Evolutionary conservation across 768 basidiomycete genomes (phyloP), one percentile per base, ranked within the genome.

Genomic region (Pleurotus salmoneostramineus): DNA sequence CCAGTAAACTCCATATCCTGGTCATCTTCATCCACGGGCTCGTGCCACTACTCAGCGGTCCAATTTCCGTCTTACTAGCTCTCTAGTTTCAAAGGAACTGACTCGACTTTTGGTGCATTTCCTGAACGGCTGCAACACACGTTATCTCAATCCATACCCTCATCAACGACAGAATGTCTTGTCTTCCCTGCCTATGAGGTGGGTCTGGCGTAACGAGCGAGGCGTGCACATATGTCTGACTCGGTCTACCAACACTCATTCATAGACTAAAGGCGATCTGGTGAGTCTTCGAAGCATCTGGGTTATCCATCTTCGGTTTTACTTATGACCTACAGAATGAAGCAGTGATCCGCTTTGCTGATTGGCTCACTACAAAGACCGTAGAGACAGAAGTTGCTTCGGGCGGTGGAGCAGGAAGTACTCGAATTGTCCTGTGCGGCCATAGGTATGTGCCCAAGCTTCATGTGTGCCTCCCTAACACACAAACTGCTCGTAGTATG

Each of bases 101-200:
- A 92, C 58, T 77, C 83, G 12, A 90, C 91, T 0, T 95, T 95
- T 61, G 77, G 74, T 37, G 76, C 79, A 57, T 98, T 97, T 63
- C 95, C 95, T 1, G 78, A 85, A 51, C 78, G 93, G 52, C 74
- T 98, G 32, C 82, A 84, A 58, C 91, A 96, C 65, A 71, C 93
- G 44, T 76, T 96, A 4, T 74, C 84, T 5, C 83, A 89, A 64
- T 87, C 84, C 0, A 74, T 90, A 27, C 68, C 74, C 2, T 73
- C 81, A 40, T 71, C 83, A 4, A 66, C 66, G 34, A 84, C 91
- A 7, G 90, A 95, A 68, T 88, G 82, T 60, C 71, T 87, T n/a
- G 76, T 93, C 11, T 97, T 96, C 66, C 95, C 95, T 21, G 87
- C 85, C 1, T 98, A 96, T 63, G 91, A 97, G 79, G 91, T 90